Conservation (phyloP, 129 eudicot genomes). For the Lonicera japonica region DNA sequence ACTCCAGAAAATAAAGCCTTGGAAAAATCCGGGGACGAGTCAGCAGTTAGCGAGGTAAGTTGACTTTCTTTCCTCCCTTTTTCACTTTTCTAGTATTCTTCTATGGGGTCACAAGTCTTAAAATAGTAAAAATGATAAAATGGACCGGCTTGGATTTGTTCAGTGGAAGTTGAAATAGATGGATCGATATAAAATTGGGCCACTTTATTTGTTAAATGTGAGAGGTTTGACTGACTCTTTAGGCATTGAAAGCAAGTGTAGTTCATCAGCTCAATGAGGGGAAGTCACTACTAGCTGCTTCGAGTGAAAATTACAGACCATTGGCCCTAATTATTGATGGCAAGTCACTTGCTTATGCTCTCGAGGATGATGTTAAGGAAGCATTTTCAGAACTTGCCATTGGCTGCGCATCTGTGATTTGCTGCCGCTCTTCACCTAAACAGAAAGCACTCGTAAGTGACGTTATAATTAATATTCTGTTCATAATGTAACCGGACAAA, state of each 20-base stretch:
- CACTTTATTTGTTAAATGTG: not conserved
- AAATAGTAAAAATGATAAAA: not conserved
- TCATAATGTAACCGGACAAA: too few species aligned
- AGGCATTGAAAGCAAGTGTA: constrained; percentile 21
- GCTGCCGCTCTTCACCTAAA: constrained; percentile 58
- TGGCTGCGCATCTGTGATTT: constrained; percentile 54
- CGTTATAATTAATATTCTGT: not conserved
- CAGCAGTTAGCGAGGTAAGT: constrained; percentile 16
- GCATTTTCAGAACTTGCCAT: constrained; percentile 42
- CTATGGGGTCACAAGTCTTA: not conserved
- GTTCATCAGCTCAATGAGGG: constrained; percentile 28
- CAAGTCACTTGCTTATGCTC: constrained; percentile 40
- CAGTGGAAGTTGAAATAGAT: not conserved
- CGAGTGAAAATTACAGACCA: constrained; percentile 20
- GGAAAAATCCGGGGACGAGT: constrained; percentile 27
- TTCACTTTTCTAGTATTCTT: not conserved
- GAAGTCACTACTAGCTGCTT: constrained; percentile 22
- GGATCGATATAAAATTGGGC: not conserved
- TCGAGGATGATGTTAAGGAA: constrained; percentile 32
- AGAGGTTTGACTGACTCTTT: constrained; percentile 7
- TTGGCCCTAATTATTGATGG: constrained; percentile 48
- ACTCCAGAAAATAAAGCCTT: constrained; percentile 27
- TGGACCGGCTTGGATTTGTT: not conserved
- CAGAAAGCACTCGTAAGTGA: constrained; percentile 50
- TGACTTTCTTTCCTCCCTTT: not conserved